A percentile compares a stretch with the other conserved stretches of the same genome.
phyloP scores from a whole-genome alignment of 495 filamentous ascomycete species.

The Collariella sp. region DNA sequence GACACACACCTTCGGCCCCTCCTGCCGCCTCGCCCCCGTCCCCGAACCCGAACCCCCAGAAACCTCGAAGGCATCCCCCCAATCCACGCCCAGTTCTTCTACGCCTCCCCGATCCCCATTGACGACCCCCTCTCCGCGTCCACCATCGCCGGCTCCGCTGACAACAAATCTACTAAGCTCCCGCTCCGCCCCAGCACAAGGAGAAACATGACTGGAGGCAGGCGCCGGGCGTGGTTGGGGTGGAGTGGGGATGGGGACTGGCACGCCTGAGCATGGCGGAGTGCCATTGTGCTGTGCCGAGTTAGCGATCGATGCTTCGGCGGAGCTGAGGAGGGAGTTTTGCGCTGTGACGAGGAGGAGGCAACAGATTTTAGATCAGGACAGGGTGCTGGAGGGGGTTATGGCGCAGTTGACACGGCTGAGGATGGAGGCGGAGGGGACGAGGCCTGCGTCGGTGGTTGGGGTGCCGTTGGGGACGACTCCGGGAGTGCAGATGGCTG shows the following conservation, averaged over 20 bases:
- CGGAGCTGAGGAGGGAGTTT: slow-evolving; percentile 37
- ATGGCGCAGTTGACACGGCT: slow-evolving; percentile 31
- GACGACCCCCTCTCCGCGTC: slow-evolving; percentile 72
- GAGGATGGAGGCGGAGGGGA: slow-evolving; percentile 5
- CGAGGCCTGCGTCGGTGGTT: neutral
- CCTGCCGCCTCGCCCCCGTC: slow-evolving; percentile 37
- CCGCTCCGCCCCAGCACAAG: slow-evolving; percentile 52
- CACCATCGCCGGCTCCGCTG: slow-evolving; percentile 45
- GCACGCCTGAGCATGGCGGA: neutral
- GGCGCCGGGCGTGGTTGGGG: slow-evolving; percentile 2
- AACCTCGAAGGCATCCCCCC: slow-evolving; percentile 41
- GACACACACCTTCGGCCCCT: slow-evolving; percentile 31
- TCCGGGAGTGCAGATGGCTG: slow-evolving; percentile 5
- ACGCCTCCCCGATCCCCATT: slow-evolving; percentile 64
- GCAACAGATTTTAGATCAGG: slow-evolving; percentile 30
- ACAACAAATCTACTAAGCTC: slow-evolving; percentile 42
- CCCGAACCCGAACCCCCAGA: slow-evolving; percentile 21
- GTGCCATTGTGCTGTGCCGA: slow-evolving; percentile 34
- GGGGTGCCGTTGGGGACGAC: slow-evolving; percentile 12
- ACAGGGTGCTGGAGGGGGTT: slow-evolving; percentile 35
- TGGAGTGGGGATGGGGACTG: neutral
- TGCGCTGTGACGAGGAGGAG: slow-evolving; percentile 35
- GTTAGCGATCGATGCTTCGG: slow-evolving; percentile 34
- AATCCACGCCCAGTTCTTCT: slow-evolving; percentile 69
- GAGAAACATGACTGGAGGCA: slow-evolving; percentile 26